Conservation (phyloP, 208 protist genomes). For the Acanthamoeba sp. region DNA sequence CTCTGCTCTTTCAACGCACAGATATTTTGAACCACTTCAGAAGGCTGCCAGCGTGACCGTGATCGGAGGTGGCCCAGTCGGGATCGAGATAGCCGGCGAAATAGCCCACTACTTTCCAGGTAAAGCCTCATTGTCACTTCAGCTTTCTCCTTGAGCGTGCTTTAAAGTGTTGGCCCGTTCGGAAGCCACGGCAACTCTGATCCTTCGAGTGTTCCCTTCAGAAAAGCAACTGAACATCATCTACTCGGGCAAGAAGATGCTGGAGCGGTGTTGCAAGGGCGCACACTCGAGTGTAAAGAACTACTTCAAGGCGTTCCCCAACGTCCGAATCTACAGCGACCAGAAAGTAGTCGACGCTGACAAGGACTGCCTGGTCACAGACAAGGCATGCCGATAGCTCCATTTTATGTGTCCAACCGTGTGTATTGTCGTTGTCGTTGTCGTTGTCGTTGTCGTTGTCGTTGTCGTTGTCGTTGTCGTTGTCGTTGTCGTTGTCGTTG, state of each 20-base stretch:
- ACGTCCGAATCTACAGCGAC: conserved; percentile 5
- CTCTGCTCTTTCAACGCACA: background rate
- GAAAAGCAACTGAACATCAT: conserved; percentile 42
- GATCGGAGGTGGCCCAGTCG: conserved; percentile 78
- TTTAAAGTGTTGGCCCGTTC: too few species aligned
- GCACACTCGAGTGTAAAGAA: background rate
- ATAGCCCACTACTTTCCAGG: conserved; percentile 77
- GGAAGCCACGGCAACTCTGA: too few species aligned
- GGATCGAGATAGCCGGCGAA: conserved; percentile 82
- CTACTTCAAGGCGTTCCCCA: conserved; percentile 25
- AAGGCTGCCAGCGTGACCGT: background rate
- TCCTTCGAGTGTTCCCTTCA: too few species aligned
- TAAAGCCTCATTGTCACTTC: background rate
- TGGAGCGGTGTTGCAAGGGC: conserved; percentile 54
- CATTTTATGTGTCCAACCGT: too few species aligned
- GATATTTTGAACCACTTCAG: background rate
- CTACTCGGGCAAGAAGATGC: conserved; percentile 15
- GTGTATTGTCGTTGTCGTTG: too few species aligned
- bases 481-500: too few species aligned
- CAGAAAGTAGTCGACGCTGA: background rate
- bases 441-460: too few species aligned
- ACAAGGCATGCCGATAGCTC: too few species aligned
- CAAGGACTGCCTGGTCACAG: background rate
- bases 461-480: too few species aligned
- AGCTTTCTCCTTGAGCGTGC: background rate